Evolutionary conservation across 176 grass and related monocot genomes (phyloP).

Genomic region (Elymus sibiricus): DNA sequence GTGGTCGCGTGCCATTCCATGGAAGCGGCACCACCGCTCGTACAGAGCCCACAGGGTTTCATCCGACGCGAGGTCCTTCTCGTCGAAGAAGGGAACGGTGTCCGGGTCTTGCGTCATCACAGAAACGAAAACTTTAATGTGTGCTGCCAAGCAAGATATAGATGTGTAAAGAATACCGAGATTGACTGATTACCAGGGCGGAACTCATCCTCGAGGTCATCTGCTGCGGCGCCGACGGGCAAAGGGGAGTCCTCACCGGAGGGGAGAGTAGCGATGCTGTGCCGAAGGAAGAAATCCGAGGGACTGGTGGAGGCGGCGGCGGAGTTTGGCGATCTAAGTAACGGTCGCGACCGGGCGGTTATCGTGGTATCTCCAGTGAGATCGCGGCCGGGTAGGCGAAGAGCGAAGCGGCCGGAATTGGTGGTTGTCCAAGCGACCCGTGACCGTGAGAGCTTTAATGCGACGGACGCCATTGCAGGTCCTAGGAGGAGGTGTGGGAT

Average conservation of each 20-base stretch:
- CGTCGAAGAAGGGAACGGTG: neutral
- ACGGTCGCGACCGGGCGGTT: neutral
- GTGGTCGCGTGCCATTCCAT: neutral
- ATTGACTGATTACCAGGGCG: neutral
- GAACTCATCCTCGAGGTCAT: neutral
- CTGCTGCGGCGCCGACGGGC: neutral
- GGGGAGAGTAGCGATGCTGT: neutral
- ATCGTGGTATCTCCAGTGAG: neutral
- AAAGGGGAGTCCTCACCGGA: neutral
- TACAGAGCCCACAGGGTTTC: conserved; percentile 10
- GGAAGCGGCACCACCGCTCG: conserved; percentile 9
- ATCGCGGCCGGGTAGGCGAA: neutral
- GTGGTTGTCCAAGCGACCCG: neutral
- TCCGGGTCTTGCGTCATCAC: neutral
- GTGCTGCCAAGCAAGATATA: neutral
- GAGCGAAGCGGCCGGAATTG: neutral
- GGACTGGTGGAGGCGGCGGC: neutral
- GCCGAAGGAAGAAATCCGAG: neutral
- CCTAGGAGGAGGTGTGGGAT: too few species aligned
- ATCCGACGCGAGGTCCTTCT: conserved; percentile 14
- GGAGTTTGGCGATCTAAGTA: neutral
- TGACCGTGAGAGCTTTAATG: neutral
- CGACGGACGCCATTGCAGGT: neutral
- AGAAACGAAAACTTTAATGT: neutral
- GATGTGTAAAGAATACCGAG: neutral